Conservation (phyloP, 495 filamentous ascomycete genomes). For the Tuber calosporum region DNA sequence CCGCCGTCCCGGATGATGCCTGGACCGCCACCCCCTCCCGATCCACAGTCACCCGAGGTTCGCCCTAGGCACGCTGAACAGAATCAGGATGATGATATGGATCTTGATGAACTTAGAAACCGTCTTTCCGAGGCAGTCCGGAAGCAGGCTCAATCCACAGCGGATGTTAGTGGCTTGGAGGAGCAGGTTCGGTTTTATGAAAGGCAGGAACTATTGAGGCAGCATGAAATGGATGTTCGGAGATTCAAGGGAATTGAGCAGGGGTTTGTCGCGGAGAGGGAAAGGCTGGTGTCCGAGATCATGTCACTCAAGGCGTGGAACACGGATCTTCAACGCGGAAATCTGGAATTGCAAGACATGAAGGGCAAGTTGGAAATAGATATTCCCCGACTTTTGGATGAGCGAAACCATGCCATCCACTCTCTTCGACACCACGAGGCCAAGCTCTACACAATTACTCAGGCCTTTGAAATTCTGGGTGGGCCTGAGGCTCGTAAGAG, state of each 20-base stretch:
- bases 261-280: conserved; percentile 14
- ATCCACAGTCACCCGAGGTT: conserved; percentile 26
- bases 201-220: conserved; percentile 25
- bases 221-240: conserved; percentile 33
- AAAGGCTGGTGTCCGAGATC: conserved; percentile 26
- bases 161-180: conserved; percentile 24
- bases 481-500: conserved; percentile 6
- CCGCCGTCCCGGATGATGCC: conserved; percentile 1
- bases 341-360: conserved; percentile 36
- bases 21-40: conserved; percentile 8
- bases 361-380: conserved; percentile 23
- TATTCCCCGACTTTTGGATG: conserved; percentile 23
- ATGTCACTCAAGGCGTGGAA: conserved; percentile 25
- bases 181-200: conserved; percentile 24
- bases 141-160: conserved; percentile 28
- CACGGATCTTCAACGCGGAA: conserved; percentile 34
- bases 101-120: conserved; percentile 28
- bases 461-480: neutral
- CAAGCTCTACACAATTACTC: conserved; percentile 11
- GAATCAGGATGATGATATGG: conserved; percentile 32
- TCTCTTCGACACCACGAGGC: conserved; percentile 13
- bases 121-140: conserved; percentile 24
- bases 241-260: conserved; percentile 30
- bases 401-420: conserved; percentile 18
- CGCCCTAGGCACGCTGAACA: conserved; percentile 19